Evolutionary conservation across 805 yeast species (phyloP), one percentile per base, ranked within the genome.

Genomic region (Wickerhamiella vanderwaltii): DNA sequence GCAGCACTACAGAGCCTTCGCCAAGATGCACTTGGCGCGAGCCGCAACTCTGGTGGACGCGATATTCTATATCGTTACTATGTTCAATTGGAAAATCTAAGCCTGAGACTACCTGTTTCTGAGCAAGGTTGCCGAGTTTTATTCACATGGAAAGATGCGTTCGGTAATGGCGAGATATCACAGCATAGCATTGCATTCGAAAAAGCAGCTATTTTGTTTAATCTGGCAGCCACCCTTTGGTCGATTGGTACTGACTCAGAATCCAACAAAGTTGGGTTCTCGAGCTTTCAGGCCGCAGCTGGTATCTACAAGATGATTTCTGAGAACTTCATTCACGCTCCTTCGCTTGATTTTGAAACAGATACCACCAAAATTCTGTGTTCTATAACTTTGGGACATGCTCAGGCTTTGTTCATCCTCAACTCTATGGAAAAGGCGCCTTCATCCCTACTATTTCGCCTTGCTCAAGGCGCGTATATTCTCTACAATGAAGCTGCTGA

Each of bases 151-250:
- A 44, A 40, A 5, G 94, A 87, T 55, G 79, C 91, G 4, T 82
- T 77, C 53, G 63, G 66, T 39, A 62, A 63, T 6, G 49, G 51
- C 11, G 36, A 64, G 1, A 45, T 61, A 0, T 66, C 79, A n/a
- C 95, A 87, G 56, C 72, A 72, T 52, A 79, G 95, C 0, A 53
- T 83, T 33, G 85, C 95, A 0, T 86, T 83, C 55, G 98, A 88
- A 54, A 88, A 88, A 61, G 95, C 95, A 0, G 73, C 81, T 19
- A 64, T 79, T 2, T 65, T 91, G 41, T 88, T 78, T 67, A 87
- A 87, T 54, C 61, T 87, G 40, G 95, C 77, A 1, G 69, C 83
- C 0, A 52, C 77, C 2, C 61, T 78, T 45, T 70, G 80, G 2
- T 65, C 69, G 43, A 62, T 71, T 28, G 68, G 58, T 12, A 52